Evolutionary conservation across 352 stramenopile species (phyloP), one percentile per base, ranked within the genome.

Genomic region (Aphanomyces euteiches): DNA sequence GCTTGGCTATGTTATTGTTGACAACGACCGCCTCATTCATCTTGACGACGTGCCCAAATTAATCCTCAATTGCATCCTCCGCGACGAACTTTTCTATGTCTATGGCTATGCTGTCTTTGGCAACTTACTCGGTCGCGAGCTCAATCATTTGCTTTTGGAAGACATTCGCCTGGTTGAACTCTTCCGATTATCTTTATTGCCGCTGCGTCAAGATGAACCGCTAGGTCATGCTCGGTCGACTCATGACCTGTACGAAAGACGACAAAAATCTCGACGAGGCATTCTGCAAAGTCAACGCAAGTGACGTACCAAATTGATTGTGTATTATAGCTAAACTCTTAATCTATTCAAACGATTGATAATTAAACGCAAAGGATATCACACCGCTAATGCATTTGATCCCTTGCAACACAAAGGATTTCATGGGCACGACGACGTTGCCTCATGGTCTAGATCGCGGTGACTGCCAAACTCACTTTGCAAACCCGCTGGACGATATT

Each of bases 1-100:
- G 43, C 43, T 50, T 50, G 43, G 43, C 43, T 50, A 50, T 50
- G 43, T 50, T n/a, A n/a, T 50, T n/a, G 43, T 50, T n/a, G 43
- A n/a, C 17, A 12, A n/a, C 10, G 17, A 50, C 17, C 17, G 17
- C 1, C 43, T 50, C 43, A n/a, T 50, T n/a, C 43, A n/a, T n/a
- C 43, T 50, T 50, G 43, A 50, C 1, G 43, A 50, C 17, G 10
- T 50, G 43, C 43, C 43, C 43, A 50, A 50, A n/a, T n/a, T 50
- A 12, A n/a, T 50, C 43, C 43, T 50, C 43, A 50, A 50, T 50
- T 50, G 43, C 43, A 50, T 50, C 43, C 1, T 50, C 43, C 43
- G 43, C 17, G 43, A 50, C 43, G 43, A 50, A 50, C 43, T 50
- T n/a, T 50, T 50, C 17, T 50, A 50, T n/a, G 43, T 50, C 10